Evolutionary conservation across 495 filamentous ascomycete species (phyloP), one percentile per base, ranked within the genome.

Genomic region (Podospora conica): DNA sequence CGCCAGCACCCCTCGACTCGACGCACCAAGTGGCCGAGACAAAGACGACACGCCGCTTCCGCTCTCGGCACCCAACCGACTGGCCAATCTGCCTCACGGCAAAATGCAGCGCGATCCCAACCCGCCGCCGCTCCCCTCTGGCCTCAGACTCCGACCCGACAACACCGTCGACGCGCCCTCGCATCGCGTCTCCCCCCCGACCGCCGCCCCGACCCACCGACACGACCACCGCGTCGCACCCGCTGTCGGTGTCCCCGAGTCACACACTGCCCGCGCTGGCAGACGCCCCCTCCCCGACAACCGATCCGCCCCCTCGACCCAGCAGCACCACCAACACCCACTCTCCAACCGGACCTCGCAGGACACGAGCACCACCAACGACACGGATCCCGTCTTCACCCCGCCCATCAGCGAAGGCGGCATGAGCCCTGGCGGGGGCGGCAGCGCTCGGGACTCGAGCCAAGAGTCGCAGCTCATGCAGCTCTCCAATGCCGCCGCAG

Each of bases 401-500:
- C 80, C 80, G 60, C 77, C 79, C 55, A 76, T 72, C 9, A 82
- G 78, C 73, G 81, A 82, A 55, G 78, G 75, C 59, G 72, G 75
- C 63, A 66, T 72, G 61, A 81, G 77, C 67, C 75, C 75, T 29
- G 72, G 66, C 24, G 68, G 71, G 58, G 71, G 68, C 54, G 71
- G 68, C 54, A 77, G 76, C 65, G 70, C 64, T 48, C 76, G 73
- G 60, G 69, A 67, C 33, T 80, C 79, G 53, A 81, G 78, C 66
- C 79, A 81, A 66, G 77, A 80, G 28, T 83, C 79, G 9, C 82
- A 84, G 65, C 70, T 84, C 53, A 72, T 82, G 40, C 83, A 83
- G 66, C 72, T 86, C 3, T 85, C 83, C 18, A 81, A 84, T 61
- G 73, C 84, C 53, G 83, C 83, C 21, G 82, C 83, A 22, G 75